Evolutionary conservation across 768 basidiomycete genomes (phyloP), one percentile per base, ranked within the genome.

Genomic region (Pleurotus pulmonarius): DNA sequence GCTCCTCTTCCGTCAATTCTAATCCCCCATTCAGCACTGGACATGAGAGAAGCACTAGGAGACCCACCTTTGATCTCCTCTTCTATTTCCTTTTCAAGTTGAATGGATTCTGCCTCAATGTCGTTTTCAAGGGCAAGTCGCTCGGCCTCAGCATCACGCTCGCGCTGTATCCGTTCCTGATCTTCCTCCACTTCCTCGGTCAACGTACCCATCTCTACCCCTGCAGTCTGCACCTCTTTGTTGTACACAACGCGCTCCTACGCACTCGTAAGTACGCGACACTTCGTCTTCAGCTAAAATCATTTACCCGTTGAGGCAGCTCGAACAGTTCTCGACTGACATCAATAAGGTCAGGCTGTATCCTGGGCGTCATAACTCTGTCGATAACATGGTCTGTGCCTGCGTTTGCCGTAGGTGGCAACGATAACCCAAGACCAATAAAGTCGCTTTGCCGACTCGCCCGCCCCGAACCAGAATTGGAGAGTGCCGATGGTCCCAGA

Each of bases 241-340:
- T 90, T 92, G 65, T 91, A 91, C 39, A 86, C 82, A 12, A 89
- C 87, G 29, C 85, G 85, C 72, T 91, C 88, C 88, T 88, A 63
- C 45, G 58, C 56, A 11, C 26, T 41, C 2, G 26, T 46, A 40
- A 49, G 13, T 55, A 46, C 46, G 56, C 16, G 13, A 40, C 15
- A n/a, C 7, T 41, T 12, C 16, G 6, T 16, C 24, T 55, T 9
- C 44, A 11, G 40, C 22, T 37, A 44, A 46, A 24, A 5, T 15
- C 6, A 64, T 75, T 46, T 55, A 92, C 94, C 76, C 89, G 92
- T 64, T 88, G 85, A 2, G 94, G 94, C 9, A 94, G 73, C 63
- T 95, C 94, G 62, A 92, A 96, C 4, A 97, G 73, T 65, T 97
- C 94, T 64, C 92, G 87, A 60, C 94, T 90, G 15, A 91, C 79